A percentile compares a stretch with the other conserved stretches of the same genome.
Evolutionary conservation across 345 rosid genomes (phyloP).

Genomic region (Populus alba): DNA sequence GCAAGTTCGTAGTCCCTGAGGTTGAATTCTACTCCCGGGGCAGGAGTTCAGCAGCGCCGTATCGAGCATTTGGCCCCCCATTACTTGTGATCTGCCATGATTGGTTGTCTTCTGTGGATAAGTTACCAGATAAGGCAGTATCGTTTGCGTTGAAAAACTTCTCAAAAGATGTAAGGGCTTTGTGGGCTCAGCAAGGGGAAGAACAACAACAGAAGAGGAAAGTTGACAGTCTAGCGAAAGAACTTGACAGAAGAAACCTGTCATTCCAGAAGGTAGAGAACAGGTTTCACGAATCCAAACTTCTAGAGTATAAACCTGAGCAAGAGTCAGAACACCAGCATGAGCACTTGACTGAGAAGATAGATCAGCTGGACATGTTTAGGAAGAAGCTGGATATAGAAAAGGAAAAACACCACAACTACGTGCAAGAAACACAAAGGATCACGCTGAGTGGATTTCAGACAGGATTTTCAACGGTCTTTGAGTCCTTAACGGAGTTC

Average conservation of each 20-base stretch:
- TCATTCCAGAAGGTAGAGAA: constrained; percentile 48
- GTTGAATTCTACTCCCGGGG: constrained; percentile 52
- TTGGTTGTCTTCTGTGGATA: constrained; percentile 50
- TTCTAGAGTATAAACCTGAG: constrained; percentile 36
- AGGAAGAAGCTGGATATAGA: constrained; percentile 47
- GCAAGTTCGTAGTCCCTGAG: constrained; percentile 61
- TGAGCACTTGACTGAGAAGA: constrained; percentile 36
- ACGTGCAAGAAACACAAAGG: constrained; percentile 56
- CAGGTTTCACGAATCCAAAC: constrained; percentile 43
- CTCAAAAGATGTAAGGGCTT: constrained; percentile 48
- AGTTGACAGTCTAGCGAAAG: constrained; percentile 58
- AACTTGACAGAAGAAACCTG: constrained; percentile 48
- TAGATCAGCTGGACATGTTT: constrained; percentile 50
- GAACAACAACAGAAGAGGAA: constrained; percentile 64
- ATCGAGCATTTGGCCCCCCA: constrained; percentile 47
- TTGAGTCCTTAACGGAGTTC: constrained; percentile 50
- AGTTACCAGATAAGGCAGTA: constrained; percentile 49
- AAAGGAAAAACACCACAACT: constrained; percentile 49
- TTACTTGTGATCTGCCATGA: constrained; percentile 47
- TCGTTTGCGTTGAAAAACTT: constrained; percentile 54
- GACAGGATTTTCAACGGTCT: constrained; percentile 47
- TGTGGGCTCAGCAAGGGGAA: constrained; percentile 66
- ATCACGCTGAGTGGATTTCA: constrained; percentile 54
- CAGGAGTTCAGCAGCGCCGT: constrained; percentile 39
- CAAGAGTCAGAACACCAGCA: constrained; percentile 20